Conservation (phyloP, 148 eudicot species). For the Camellia granthamiana region DNA sequence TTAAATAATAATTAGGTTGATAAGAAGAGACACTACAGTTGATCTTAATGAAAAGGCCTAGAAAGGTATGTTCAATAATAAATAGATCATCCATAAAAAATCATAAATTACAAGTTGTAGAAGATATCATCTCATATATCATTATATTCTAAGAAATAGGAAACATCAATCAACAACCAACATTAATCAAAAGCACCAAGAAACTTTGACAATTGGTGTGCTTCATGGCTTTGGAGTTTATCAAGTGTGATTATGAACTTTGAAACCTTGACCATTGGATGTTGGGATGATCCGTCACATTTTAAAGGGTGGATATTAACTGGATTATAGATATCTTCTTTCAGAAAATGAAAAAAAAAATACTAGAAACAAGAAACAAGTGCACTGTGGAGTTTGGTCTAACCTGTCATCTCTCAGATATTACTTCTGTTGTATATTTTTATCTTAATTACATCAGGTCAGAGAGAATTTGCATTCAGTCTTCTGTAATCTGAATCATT, state of each 20-base stretch:
- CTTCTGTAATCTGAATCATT: constrained; percentile 1
- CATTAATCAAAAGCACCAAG: no score
- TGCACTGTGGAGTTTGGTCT: background rate
- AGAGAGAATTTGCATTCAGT: background rate
- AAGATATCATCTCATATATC: no score
- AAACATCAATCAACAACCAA: no score
- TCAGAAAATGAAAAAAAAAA: background rate
- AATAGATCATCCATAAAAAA: no score
- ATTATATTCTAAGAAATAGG: no score
- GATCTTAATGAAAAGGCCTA: no score
- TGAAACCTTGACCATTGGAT: background rate
- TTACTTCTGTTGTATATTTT: constrained; percentile 1
- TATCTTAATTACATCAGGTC: background rate
- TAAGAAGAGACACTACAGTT: no score
- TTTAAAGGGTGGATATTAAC: background rate
- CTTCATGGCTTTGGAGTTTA: background rate
- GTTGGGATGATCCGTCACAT: background rate
- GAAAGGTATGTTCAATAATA: no score
- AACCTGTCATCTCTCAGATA: background rate
- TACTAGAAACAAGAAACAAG: background rate
- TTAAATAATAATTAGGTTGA: no score
- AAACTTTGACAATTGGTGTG: background rate
- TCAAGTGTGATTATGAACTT: background rate
- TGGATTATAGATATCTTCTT: background rate
- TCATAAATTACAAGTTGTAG: no score